Conservation (phyloP, 352 stramenopile species). For the Phytophthora crassamura region DNA sequence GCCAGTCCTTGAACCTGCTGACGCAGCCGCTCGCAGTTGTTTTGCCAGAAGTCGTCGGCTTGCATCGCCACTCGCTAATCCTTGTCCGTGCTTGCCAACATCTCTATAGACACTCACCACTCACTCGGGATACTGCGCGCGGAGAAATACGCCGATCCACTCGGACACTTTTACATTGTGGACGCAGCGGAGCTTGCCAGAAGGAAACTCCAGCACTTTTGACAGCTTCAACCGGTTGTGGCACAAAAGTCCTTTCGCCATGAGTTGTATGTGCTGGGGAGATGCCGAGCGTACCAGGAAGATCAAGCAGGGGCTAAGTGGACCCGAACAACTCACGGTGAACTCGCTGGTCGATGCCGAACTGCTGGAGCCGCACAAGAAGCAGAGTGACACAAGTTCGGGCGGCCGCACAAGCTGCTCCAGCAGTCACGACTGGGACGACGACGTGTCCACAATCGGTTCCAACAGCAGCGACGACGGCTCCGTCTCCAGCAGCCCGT, state of each 20-base stretch:
- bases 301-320: constrained; percentile 39
- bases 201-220: too few species aligned
- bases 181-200: background rate
- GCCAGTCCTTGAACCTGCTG: constrained; percentile 28
- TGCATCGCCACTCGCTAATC: constrained; percentile 10
- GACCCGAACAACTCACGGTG: constrained; percentile 2
- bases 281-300: constrained; percentile 41
- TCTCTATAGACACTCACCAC: background rate
- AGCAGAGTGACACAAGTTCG: constrained; percentile 42
- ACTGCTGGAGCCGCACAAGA: constrained; percentile 1
- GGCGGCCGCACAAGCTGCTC: constrained; percentile 52
- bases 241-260: constrained; percentile 2
- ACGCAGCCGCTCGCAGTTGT: constrained; percentile 20
- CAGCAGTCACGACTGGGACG: constrained; percentile 57
- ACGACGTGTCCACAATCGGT: constrained; percentile 44
- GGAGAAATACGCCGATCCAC: constrained; percentile 15
- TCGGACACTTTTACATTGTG: constrained; percentile 38
- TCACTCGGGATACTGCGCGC: background rate
- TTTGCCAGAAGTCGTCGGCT: constrained; percentile 35
- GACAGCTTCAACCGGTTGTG: background rate
- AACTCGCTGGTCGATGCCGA: constrained; percentile 7
- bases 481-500: constrained; percentile 29
- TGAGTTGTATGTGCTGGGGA: constrained; percentile 49
- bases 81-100: constrained; percentile 10
- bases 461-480: constrained; percentile 52